phyloP scores from a whole-genome alignment of 1,284 basidiomycete species.

The Rugosomyces carneus region DNA sequence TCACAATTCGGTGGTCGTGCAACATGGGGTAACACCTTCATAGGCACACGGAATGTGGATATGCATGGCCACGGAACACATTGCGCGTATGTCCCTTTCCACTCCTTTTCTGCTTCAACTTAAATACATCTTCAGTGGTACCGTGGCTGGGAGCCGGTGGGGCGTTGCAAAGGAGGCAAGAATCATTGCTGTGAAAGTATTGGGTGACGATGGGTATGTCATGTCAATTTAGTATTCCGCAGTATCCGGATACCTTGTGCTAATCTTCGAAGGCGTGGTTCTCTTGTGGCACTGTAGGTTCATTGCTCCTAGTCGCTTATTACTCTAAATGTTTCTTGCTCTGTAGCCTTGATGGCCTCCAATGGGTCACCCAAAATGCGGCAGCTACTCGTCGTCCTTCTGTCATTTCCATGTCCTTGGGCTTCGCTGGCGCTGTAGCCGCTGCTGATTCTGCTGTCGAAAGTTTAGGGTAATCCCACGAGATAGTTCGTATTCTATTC shows the following conservation, averaged over 20 bases:
- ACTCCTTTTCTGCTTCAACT: neutral
- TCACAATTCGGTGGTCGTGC: constrained; percentile 68
- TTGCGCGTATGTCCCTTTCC: constrained; percentile 1
- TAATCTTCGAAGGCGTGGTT: constrained; percentile 8
- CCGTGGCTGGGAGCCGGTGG: constrained; percentile 32
- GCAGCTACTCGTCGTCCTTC: constrained; percentile 11
- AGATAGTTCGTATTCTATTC: neutral
- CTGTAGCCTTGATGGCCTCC: too few relatives aligned
- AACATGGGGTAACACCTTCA: constrained; percentile 54
- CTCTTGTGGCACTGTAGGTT: constrained; percentile 15
- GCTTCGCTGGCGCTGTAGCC: constrained; percentile 3
- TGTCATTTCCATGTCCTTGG: constrained; percentile 13
- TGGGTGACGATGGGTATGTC: constrained; percentile 14
- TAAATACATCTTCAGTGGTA: constrained; percentile 3
- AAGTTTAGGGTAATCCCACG: too few relatives aligned
- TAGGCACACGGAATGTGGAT: constrained; percentile 33
- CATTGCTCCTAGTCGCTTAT: too few relatives aligned
- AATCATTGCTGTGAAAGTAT: constrained; percentile 20
- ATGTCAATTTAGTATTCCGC: too few relatives aligned
- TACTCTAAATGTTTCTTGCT: too few relatives aligned
- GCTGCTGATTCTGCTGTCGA: constrained; percentile 16
- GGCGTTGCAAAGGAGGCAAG: constrained; percentile 18
- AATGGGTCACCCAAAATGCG: too few relatives aligned
- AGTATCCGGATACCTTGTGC: too few relatives aligned
- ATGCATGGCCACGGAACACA: constrained; percentile 42